phyloP scores from a whole-genome alignment of 2,329 filamentous ascomycete species.

The Exophiala calicioides region DNA sequence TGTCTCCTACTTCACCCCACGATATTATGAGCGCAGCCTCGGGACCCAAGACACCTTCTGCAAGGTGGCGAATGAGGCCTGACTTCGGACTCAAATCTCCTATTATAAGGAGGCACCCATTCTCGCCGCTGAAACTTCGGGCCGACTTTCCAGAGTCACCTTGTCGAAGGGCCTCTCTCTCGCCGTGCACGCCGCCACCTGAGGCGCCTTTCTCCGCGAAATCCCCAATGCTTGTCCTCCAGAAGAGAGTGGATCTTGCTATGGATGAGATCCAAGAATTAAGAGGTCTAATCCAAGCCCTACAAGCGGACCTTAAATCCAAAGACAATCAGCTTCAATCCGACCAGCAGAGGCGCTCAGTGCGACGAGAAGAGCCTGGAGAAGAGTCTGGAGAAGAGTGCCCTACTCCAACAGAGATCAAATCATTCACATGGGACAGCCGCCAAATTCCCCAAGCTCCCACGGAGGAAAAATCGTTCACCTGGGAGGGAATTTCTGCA shows the following conservation, averaged over 20 bases:
- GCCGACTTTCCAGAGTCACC: slow-evolving; percentile 22
- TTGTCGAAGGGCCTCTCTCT: slow-evolving; percentile 20
- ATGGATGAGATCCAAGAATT: slow-evolving; percentile 29
- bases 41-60: slow-evolving; percentile 11
- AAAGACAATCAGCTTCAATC: slow-evolving; percentile 10
- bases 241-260: slow-evolving; percentile 26
- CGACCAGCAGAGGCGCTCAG: too few relatives aligned
- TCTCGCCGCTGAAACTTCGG: slow-evolving; percentile 20
- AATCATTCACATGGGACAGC: too few relatives aligned
- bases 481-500: too few relatives aligned
- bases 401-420: too few relatives aligned
- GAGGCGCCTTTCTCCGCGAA: slow-evolving; percentile 24
- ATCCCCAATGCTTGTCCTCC: slow-evolving; percentile 28
- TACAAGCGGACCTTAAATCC: slow-evolving; percentile 19
- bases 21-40: slow-evolving; percentile 17
- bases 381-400: too few relatives aligned
- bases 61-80: slow-evolving; percentile 21
- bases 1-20: slow-evolving; percentile 19
- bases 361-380: too few relatives aligned
- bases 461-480: too few relatives aligned
- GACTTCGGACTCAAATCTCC: slow-evolving; percentile 20
- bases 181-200: slow-evolving; percentile 26
- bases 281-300: slow-evolving; percentile 18
- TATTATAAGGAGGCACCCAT: slow-evolving; percentile 12
- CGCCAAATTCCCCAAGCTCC: too few relatives aligned